Percentiles rank a stretch among this genome's conserved stretches.
These are phyloP conservation scores for Rhodomyrtus psidioides DNA, from an alignment of 441 rosid species.

Conservation along the genomic window DNA sequence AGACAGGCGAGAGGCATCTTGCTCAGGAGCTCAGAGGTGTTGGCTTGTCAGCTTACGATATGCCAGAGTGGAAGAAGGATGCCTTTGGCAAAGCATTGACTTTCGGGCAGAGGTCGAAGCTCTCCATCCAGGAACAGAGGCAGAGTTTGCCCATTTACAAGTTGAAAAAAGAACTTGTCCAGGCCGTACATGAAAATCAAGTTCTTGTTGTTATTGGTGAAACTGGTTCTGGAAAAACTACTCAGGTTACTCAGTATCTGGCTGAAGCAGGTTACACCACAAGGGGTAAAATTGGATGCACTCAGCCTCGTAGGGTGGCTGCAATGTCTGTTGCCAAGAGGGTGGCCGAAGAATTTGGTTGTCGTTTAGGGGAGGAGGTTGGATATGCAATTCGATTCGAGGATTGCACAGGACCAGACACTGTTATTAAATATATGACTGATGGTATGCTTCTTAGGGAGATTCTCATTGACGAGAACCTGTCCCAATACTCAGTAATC, in stretches of 20 bases:
- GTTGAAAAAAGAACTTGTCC: constrained; percentile 72
- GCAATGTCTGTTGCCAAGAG: constrained; percentile 91
- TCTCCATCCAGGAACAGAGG: constrained; percentile 79
- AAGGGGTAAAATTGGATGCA: constrained; percentile 80
- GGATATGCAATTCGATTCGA: constrained; percentile 84
- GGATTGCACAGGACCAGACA: constrained; percentile 88
- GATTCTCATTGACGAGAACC: constrained; percentile 62
- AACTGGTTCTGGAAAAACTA: constrained; percentile 87
- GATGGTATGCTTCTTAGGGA: constrained; percentile 88
- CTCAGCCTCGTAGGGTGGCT: constrained; percentile 87
- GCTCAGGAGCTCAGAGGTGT: constrained; percentile 89
- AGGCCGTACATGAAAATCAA: constrained; percentile 84
- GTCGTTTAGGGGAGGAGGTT: constrained; percentile 79
- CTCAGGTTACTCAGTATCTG: constrained; percentile 82
- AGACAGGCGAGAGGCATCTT: constrained; percentile 89
- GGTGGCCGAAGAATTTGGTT: constrained; percentile 86
- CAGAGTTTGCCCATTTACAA: constrained; percentile 83
- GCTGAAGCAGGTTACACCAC: constrained; percentile 82
- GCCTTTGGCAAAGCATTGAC: constrained; percentile 74
- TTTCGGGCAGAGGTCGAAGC: constrained; percentile 76
- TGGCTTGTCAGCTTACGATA: constrained; percentile 73
- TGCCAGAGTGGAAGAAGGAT: constrained; percentile 95
- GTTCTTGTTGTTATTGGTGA: constrained; percentile 84
- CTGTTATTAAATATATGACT: constrained; percentile 89
- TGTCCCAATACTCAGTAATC: constrained; percentile 64